Evolutionary conservation across 2,329 filamentous ascomycete species (phyloP), one percentile per base, ranked within the genome.

Genomic region (Xylariales sp.): DNA sequence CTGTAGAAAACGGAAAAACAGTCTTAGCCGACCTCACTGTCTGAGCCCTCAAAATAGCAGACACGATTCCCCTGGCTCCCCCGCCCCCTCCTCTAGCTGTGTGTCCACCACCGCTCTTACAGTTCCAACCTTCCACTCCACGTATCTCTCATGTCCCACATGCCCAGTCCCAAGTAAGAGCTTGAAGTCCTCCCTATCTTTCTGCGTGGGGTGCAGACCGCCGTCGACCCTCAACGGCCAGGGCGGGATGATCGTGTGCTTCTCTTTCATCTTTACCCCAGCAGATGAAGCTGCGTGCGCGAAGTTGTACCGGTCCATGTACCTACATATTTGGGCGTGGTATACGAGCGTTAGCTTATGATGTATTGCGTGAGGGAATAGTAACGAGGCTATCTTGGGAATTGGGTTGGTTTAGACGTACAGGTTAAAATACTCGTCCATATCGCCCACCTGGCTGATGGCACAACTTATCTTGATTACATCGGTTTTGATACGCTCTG

Each of bases 91-190:
- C 48, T 52, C 48, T 9, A 50, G 28, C 53, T 55, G n/a, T 18
- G 53, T 28, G 3, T 30, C 18, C 53, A 36, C 52, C 32, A 34
- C 52, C n/a, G 16, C n/a, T 28, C 14, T 10, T 4, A 54, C 36
- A 28, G 36, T 30, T 39, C 30, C 39, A 23, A 56, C 23, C 39
- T 66, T 69, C 71, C 70, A 73, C 43, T 73, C 70, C n/a, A 72
- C 63, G n/a, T 65, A 73, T 66, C 71, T 62, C 60, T 68, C 68
- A 8, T 70, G 54, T 16, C 68, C 70, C 5, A 30, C 45, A 36
- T 72, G 70, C 5, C 7, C 16, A 5, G 60, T 66, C 10, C 56
- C 41, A 12, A 73, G 56, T 16, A 70, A 18, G 3, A 57, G 39
- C 7, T 50, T 45, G 36, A 73, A 69, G 10, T 71, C 63, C 5